phyloP scores from a whole-genome alignment of 495 filamentous ascomycete genomes.

The Penicillium simplicissimum region DNA sequence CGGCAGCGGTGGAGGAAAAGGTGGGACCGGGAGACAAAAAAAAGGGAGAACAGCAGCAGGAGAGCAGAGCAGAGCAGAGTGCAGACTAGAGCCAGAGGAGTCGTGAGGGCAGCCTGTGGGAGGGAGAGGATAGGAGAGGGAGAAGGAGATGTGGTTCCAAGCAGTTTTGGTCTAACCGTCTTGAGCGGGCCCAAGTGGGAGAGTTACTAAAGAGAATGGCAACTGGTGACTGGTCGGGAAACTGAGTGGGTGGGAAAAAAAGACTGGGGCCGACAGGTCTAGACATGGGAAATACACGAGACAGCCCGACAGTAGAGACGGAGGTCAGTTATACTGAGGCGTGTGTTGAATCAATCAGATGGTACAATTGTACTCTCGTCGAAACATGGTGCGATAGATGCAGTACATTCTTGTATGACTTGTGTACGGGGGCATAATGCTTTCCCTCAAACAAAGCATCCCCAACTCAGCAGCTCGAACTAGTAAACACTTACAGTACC shows the following conservation, averaged over 20 bases:
- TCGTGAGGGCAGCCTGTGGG: too few relatives aligned
- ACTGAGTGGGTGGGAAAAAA: neutral
- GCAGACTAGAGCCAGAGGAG: conserved; percentile 26
- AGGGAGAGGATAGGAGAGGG: too few relatives aligned
- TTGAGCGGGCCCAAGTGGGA: too few relatives aligned
- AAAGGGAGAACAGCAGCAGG: neutral
- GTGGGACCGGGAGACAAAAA: conserved; percentile 19
- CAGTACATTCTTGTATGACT: too few relatives aligned
- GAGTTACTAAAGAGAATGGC: too few relatives aligned
- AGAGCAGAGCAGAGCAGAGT: conserved; percentile 21
- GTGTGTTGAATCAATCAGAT: too few relatives aligned
- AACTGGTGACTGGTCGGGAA: neutral
- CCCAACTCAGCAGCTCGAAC: too few relatives aligned
- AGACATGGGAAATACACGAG: neutral
- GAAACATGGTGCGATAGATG: too few relatives aligned
- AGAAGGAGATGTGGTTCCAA: neutral
- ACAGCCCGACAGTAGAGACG: neutral
- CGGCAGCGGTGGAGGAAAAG: conserved; percentile 7
- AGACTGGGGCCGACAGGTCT: neutral
- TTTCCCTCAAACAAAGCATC: too few relatives aligned
- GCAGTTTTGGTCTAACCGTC: neutral
- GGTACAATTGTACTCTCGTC: neutral
- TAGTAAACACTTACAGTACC: too few relatives aligned
- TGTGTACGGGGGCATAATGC: too few relatives aligned
- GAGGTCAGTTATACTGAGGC: too few relatives aligned